phyloP scores from a whole-genome alignment of 352 stramenopile species.

The Pythium diclinum region DNA sequence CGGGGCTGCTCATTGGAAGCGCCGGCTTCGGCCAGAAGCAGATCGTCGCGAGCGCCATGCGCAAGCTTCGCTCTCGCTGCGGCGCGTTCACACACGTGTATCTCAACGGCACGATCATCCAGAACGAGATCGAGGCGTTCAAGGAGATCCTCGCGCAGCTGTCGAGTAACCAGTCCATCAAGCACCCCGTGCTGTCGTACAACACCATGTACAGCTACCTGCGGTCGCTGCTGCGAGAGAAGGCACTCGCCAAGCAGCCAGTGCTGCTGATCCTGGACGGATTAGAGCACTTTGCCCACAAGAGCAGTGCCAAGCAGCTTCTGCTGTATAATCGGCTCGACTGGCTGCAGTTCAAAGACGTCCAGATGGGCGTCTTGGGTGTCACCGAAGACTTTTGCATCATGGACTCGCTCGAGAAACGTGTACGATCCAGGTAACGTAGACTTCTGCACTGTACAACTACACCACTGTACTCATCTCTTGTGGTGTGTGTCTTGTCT shows the following conservation, averaged over 20 bases:
- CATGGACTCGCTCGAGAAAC: constrained; percentile 78
- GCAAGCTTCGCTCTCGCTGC: constrained; percentile 36
- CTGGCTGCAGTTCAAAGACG: constrained; percentile 79
- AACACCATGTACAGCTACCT: constrained; percentile 86
- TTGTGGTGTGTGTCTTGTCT: not conserved
- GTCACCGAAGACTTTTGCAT: constrained; percentile 81
- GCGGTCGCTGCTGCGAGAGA: constrained; percentile 55
- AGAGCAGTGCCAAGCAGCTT: constrained; percentile 69
- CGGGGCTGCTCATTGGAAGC: constrained; percentile 65
- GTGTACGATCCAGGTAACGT: constrained; percentile 64
- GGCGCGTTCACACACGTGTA: constrained; percentile 63
- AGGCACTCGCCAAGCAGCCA: constrained; percentile 42
- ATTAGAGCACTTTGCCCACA: constrained; percentile 71
- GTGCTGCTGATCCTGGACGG: constrained; percentile 73
- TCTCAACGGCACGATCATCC: constrained; percentile 71
- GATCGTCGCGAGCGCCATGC: constrained; percentile 53
- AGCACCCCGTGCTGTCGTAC: constrained; percentile 74
- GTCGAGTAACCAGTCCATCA: constrained; percentile 45
- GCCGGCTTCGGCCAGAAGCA: constrained; percentile 43
- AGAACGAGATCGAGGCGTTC: constrained; percentile 84
- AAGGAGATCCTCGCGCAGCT: constrained; percentile 79
- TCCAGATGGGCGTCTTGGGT: constrained; percentile 79
- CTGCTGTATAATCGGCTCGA: constrained; percentile 85
- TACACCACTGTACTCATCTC: constrained; percentile 4
- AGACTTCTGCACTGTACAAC: not conserved